Base-by-base conservation (phyloP, 306 rosid species). In the Phaseolus lunatus region DNA sequence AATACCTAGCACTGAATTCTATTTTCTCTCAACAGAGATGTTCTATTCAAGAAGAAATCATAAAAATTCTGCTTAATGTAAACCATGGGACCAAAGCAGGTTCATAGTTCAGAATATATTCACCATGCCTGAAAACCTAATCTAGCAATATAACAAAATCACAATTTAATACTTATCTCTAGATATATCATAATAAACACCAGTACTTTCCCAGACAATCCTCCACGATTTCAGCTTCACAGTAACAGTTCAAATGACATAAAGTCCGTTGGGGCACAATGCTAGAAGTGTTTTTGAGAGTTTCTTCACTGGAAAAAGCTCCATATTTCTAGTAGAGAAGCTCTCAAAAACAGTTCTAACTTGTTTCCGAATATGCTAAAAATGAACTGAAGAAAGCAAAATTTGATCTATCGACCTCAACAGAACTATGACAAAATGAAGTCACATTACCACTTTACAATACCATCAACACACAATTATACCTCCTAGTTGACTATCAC, bases 401-500 rank as follows among this genome's bases (percentile, higher is more conserved):
- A 49, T 14, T 22, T 35, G 72, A 48, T 41, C 9, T 15, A 69
- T 58, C 26, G 27, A 24, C 48, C 19, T 31, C 23, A 29, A 45
- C 57, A 44, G 33, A 64, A 57, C 41, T 53, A 65, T 33, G 22
- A 50, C 19, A 72, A 14, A 59, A 49, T 37, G 58, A 37, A 45
- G 39, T 16, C 72, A 61, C 8, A 44, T 27, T 56, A 23, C 65
- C 23, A 50, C 18, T 26, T 59, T 15, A 64, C 19, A 31, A 7
- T 59, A 44, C 59, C 16, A 20, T 67, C 35, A 53, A 43, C 72
- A 22, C 75, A 59, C 5, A 44, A 69, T 47, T 78, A 70, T 12
- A 61, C 19, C 70, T 52, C 54, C 23, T n/a, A 37, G 20, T 43
- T 73, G 23, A 63, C 67, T 58, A 31, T 52, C 78, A 63, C 29